These are phyloP conservation scores for Diplodia corticola DNA, from an alignment of 2,329 filamentous ascomycete genomes.

Conservation along the genomic window DNA sequence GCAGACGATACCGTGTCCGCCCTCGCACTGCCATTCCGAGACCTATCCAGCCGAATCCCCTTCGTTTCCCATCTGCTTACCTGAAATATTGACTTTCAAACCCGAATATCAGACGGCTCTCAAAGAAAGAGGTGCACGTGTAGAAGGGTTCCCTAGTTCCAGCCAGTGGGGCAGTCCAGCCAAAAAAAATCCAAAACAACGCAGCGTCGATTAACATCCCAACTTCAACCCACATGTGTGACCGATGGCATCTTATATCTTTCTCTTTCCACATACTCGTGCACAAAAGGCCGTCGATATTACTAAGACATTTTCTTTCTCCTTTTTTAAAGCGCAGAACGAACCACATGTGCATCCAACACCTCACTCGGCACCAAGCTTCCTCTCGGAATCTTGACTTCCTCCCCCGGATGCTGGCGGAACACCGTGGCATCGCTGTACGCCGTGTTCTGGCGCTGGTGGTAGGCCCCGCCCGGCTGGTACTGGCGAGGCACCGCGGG, in stretches of 20 bases:
- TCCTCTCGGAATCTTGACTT: constrained; percentile 41
- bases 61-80: not conserved
- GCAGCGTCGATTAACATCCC: not conserved
- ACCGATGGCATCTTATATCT: not conserved
- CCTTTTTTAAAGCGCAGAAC: constrained; percentile 26
- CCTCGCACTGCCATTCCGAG: not conserved
- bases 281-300: not conserved
- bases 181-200: not conserved
- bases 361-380: constrained; percentile 43
- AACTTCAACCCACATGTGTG: not conserved
- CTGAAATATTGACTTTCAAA: not conserved
- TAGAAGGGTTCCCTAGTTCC: not conserved
- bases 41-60: not conserved
- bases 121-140: not conserved
- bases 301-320: not conserved
- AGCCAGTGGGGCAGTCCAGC: not conserved
- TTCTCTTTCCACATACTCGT: not conserved
- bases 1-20: not conserved
- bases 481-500: constrained; percentile 22
- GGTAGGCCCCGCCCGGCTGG: not conserved
- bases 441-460: constrained; percentile 10
- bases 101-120: not conserved
- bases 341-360: constrained; percentile 32
- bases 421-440: constrained; percentile 39
- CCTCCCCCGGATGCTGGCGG: constrained; percentile 41